Evolutionary conservation across 139 green algal species (phyloP).

Genomic region (Coccomyxa sp.): DNA sequence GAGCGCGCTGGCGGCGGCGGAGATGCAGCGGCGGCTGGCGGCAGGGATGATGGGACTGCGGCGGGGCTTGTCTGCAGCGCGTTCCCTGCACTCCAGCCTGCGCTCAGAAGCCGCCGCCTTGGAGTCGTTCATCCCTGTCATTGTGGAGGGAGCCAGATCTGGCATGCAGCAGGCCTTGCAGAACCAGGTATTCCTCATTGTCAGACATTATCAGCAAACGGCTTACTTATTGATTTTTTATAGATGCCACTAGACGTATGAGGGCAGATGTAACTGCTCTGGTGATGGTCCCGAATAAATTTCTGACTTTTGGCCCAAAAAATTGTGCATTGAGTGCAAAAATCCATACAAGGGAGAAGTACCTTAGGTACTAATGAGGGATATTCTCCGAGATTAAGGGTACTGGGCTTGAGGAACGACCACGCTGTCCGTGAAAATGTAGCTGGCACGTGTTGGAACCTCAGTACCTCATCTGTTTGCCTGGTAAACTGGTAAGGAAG

Average conservation of each 20-base stretch:
- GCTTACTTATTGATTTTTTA: too few species aligned
- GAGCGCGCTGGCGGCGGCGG: constrained; percentile 16
- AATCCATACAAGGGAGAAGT: too few species aligned
- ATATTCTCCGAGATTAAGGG: too few species aligned
- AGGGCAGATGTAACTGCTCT: background rate
- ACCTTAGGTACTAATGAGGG: too few species aligned
- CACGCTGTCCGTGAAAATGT: too few species aligned
- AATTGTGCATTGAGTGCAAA: too few species aligned
- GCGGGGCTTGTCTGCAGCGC: constrained; percentile 10
- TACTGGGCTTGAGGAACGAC: too few species aligned
- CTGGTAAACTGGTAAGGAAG: too few species aligned
- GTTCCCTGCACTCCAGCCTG: constrained; percentile 14
- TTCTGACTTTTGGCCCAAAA: background rate
- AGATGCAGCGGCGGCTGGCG: constrained; percentile 18
- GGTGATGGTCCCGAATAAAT: background rate
- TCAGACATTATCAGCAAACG: too few species aligned
- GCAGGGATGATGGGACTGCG: constrained; percentile 8
- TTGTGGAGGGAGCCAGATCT: constrained; percentile 15
- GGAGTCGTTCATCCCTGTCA: constrained; percentile 22
- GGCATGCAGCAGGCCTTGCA: constrained; percentile 15
- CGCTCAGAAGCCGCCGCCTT: constrained; percentile 13
- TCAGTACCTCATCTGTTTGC: too few species aligned
- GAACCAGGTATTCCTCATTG: constrained; percentile 6
- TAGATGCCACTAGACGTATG: background rate
- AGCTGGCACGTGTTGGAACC: too few species aligned